Base-by-base conservation (phyloP, 176 grass and related monocot species). In the Phoenix dactylifera region DNA sequence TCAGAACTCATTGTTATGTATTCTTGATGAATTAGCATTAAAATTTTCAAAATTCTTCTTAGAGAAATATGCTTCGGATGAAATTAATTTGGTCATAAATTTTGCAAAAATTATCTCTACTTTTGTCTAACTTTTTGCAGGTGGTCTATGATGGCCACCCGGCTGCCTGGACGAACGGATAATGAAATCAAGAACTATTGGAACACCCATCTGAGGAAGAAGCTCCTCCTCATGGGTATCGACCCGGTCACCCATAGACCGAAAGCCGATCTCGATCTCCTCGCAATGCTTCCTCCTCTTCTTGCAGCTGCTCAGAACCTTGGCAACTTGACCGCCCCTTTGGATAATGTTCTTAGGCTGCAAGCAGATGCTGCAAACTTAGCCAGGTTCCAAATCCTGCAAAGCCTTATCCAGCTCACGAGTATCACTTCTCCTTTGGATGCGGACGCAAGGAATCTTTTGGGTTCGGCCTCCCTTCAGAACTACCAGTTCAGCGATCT, bases 121-220 rank as follows among this genome's bases (percentile, higher is more conserved):
- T 50, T 50, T 14, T 16, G 5, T 49, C 16, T 3, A 50, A 61
- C 17, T 30, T 61, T 61, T 65, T 18, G 51, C 51, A 67, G 65
- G 50, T 67, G 65, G 65, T 67, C 65, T 15, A 28, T 20, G 26
- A 67, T 67, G 12, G 51, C 65, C 10, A 32, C 16, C 25, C 22
- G 24, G 19, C n/a, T 67, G 6, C 65, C 65, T 1, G 65, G 51
- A 15, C 53, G 65, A 22, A 67, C 65, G 9, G 65, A 67, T 24
- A 67, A 67, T n/a, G 65, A 67, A 51, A 67, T 67, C 17, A 67
- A 67, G 26, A 67, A 67, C 23, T 67, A 55, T 17, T 67, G 65
- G 65, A 67, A 67, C 14, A 67, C 65, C 7, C 65, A 67, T 51
- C 51, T 67, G 51, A 67, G 32, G 24, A 67, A 67, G 65, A 67